Percentiles rank a stretch among this genome's conserved stretches.
These are phyloP conservation scores for Capronia epimyces DNA, from an alignment of 2,329 filamentous ascomycete genomes.

Conservation along the genomic window DNA sequence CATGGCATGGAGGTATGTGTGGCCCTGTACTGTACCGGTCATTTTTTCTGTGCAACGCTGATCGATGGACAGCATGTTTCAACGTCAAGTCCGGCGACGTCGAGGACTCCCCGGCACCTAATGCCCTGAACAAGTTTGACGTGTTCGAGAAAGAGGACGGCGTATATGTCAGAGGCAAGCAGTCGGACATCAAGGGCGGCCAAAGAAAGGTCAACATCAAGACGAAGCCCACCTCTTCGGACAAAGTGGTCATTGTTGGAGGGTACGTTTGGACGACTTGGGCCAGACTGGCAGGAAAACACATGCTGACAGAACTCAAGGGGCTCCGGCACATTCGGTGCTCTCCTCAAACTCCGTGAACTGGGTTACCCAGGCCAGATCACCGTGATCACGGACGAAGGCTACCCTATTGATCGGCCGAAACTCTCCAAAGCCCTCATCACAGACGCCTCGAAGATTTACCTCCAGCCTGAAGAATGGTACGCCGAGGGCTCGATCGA, in stretches of 20 bases:
- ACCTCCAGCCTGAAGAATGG: conserved; percentile 70
- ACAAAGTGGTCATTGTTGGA: conserved; percentile 78
- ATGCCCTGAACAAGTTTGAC: conserved; percentile 77
- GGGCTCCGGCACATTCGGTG: conserved; percentile 76
- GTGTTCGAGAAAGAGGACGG: conserved; percentile 73
- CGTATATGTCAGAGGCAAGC: conserved; percentile 77
- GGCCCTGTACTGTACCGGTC: conserved; percentile 1
- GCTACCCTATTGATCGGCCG: conserved; percentile 83
- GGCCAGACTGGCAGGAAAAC: not conserved
- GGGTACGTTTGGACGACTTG: conserved; percentile 43
- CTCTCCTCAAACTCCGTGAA: conserved; percentile 74
- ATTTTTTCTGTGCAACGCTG: not conserved
- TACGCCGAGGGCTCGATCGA: conserved; percentile 61
- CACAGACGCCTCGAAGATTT: conserved; percentile 71
- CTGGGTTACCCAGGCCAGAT: conserved; percentile 74
- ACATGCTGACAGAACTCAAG: conserved; percentile 36
- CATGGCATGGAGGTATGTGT: conserved; percentile 83
- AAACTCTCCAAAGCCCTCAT: conserved; percentile 94
- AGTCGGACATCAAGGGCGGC: conserved; percentile 69
- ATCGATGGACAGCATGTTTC: conserved; percentile 67
- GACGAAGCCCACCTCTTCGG: conserved; percentile 55
- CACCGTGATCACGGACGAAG: conserved; percentile 78
- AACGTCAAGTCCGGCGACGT: conserved; percentile 84
- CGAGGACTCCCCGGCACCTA: conserved; percentile 86
- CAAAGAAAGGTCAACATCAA: conserved; percentile 68